phyloP scores from a whole-genome alignment of 306 rosid genomes.

The Gynostemma pentaphyllum region DNA sequence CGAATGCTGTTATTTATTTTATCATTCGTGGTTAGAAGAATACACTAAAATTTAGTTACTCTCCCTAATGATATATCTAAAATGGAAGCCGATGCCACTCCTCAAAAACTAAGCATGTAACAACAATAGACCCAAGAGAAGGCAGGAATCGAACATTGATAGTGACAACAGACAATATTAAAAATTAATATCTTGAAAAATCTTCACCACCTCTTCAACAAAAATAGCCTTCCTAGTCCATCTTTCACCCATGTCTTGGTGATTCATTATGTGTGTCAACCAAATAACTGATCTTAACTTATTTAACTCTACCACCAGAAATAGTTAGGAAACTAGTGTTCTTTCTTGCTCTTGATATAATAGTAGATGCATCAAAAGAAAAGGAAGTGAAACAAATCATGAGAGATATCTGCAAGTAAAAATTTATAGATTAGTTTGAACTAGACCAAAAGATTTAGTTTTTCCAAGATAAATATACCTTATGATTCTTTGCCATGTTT shows the following conservation, averaged over 20 bases:
- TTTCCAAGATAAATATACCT: constrained; percentile 34
- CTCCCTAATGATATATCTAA: too few relatives aligned
- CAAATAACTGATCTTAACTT: constrained; percentile 49
- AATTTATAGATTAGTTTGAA: neutral
- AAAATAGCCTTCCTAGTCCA: constrained; percentile 41
- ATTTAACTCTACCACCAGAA: constrained; percentile 32
- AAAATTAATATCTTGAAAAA: constrained; percentile 63
- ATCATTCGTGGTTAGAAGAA: too few relatives aligned
- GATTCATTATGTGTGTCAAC: constrained; percentile 69
- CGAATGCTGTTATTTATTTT: too few relatives aligned
- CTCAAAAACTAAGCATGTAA: too few relatives aligned
- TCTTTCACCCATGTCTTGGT: constrained; percentile 83
- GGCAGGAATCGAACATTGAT: constrained; percentile 52
- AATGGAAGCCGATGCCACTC: too few relatives aligned
- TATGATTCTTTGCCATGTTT: constrained; percentile 53
- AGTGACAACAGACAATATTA: constrained; percentile 54
- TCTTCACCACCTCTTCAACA: constrained; percentile 67
- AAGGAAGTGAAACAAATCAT: neutral
- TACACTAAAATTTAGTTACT: too few relatives aligned
- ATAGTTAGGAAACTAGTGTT: constrained; percentile 63
- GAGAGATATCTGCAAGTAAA: neutral
- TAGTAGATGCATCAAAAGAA: constrained; percentile 29
- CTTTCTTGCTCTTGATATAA: constrained; percentile 66
- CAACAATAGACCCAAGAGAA: constrained; percentile 30
- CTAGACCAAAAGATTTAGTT: neutral